Conservation (phyloP, 345 rosid species). For the Trapa bicornis region DNA sequence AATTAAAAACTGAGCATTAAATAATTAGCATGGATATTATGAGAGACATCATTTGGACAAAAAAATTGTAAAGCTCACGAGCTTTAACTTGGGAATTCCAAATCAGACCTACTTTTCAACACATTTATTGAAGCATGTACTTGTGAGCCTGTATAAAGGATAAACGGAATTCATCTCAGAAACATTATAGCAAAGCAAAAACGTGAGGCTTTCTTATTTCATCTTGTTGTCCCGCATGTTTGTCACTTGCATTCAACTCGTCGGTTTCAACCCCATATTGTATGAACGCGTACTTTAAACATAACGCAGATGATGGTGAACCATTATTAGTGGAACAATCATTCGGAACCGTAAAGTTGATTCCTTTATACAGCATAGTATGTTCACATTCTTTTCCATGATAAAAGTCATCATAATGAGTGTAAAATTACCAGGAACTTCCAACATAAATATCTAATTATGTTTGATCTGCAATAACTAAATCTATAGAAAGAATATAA, state of each 20-base stretch:
- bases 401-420: not conserved
- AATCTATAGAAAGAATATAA: no score
- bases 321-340: not conserved
- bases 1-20: not conserved
- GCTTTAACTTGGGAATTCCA: not conserved
- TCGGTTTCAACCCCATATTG: not conserved
- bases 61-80: not conserved
- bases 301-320: not conserved
- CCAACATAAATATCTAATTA: not conserved
- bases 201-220: no score
- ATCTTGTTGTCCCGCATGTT: not conserved
- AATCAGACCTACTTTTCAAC: conserved; percentile 61
- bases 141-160: conserved; percentile 62
- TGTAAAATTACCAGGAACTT: not conserved
- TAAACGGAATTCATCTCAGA: not conserved
- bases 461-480: not conserved
- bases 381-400: not conserved
- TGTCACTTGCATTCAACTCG: not conserved
- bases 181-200: not conserved
- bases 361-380: not conserved
- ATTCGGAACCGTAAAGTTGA: not conserved
- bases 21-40: not conserved
- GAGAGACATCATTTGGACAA: not conserved
- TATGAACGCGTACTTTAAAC: not conserved
- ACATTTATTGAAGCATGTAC: conserved; percentile 83